phyloP scores from a whole-genome alignment of 2,329 filamentous ascomycete genomes.

The Nannizzia gypsea region DNA sequence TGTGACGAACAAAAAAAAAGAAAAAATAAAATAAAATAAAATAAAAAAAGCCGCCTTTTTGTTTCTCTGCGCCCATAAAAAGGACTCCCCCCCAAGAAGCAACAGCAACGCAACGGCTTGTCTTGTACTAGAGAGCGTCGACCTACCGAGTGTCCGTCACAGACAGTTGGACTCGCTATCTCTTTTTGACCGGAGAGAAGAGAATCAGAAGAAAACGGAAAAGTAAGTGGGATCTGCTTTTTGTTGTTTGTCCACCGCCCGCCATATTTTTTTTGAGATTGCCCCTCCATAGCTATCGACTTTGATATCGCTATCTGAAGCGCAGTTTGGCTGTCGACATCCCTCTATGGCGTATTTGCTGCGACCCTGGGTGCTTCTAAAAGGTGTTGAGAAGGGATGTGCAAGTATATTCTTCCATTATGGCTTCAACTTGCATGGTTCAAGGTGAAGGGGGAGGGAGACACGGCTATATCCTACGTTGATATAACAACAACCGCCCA shows the following conservation, averaged over 20 bases:
- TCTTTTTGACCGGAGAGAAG: background rate
- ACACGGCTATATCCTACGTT: background rate
- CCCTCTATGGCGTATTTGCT: background rate
- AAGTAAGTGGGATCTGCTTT: background rate
- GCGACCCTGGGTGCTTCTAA: background rate
- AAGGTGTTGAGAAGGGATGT: background rate
- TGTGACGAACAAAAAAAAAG: conserved; percentile 9
- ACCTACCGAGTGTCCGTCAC: background rate
- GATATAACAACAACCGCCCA: background rate
- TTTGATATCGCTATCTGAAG: background rate
- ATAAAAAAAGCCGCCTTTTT: too few relatives aligned
- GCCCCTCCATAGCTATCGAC: conserved; percentile 3
- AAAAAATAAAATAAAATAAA: conserved; percentile 9
- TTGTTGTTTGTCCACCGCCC: background rate
- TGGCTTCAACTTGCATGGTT: background rate
- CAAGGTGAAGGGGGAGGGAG: background rate
- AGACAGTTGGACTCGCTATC: background rate
- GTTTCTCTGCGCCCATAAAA: too few relatives aligned
- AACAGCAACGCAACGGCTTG: too few relatives aligned
- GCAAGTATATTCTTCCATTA: background rate
- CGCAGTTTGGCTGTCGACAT: background rate
- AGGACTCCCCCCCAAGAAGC: too few relatives aligned
- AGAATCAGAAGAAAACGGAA: background rate
- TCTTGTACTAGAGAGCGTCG: background rate
- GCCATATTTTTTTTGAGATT: background rate